Base-by-base conservation (phyloP, 768 basidiomycete species). In the Pisolithus orientalis region DNA sequence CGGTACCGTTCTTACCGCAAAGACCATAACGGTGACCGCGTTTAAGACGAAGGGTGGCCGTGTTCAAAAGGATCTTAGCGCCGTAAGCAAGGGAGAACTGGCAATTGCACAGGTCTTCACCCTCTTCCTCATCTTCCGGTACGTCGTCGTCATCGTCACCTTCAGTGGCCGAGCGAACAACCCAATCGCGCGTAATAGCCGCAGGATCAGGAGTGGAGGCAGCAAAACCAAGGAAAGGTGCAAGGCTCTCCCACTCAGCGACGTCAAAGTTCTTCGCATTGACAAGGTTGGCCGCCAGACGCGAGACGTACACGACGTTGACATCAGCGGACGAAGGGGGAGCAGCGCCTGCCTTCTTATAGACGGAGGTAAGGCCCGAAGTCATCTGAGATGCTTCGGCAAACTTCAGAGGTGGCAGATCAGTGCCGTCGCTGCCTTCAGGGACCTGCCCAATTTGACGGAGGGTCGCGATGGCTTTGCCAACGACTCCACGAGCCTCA, bases 1-100 rank as follows among this genome's bases (percentile, higher is more conserved):
- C 94, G 65, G 94, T 94, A 83, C 94, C 94, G 73, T 97, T 97
- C 77, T 94, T 90, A 70, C 94, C 94, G 70, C 93, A 95, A 32
- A 97, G 86, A 82, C 94, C 94, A 71, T 97, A 97, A 68, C 94
- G 93, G 76, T 96, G 91, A 51, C 94, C 94, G 74, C 94, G 93
- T 80, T 95, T 96, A 70, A 97, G 89, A 70, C 94, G 92, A 70
- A 97, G 90, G 57, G 79, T 87, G 53, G 94, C 94, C 39, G 93
- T 96, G 77, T 97, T 96, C 67, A 97, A 84, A 67, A 97, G 72
- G 63, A 97, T 96, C 80, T 96, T 96, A 66, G 94, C 94, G 86
- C 94, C 94, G 69, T 97, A 97, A 49, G 94, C 94, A 50, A 97
- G 82, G 50, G 94, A 96, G 83, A 97, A 97, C 69, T 95, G 92